A percentile compares a stretch with the other conserved stretches of the same genome.
phyloP scores from a whole-genome alignment of 1,284 basidiomycete genomes.

The Tilletiaria anomala region DNA sequence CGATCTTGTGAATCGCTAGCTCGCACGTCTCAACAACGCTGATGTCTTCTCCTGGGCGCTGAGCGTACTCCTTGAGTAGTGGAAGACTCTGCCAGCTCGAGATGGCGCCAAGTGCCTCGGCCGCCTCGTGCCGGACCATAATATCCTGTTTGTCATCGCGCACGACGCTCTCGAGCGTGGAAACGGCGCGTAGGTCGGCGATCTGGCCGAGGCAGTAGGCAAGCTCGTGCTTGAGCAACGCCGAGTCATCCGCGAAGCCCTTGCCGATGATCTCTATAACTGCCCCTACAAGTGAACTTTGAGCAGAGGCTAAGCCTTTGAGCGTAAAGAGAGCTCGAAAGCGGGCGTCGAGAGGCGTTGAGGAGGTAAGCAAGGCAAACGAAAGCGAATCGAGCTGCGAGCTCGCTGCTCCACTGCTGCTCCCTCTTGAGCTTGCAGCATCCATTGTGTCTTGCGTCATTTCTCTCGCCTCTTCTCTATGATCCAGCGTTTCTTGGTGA shows the following conservation, averaged over 20 bases:
- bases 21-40: constrained; percentile 93
- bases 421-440: too few relatives aligned
- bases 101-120: constrained; percentile 94
- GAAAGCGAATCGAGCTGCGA: background rate
- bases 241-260: constrained; percentile 73
- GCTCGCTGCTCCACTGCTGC: too few relatives aligned
- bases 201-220: constrained; percentile 96
- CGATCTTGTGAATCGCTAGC: constrained; percentile 86
- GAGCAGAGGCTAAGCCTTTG: constrained; percentile 58
- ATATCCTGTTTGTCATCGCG: constrained; percentile 58
- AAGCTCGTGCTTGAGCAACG: constrained; percentile 88
- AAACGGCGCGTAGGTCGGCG: constrained; percentile 57
- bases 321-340: constrained; percentile 88
- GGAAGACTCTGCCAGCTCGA: constrained; percentile 53
- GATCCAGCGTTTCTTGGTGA: too few relatives aligned
- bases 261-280: constrained; percentile 64
- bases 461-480: too few relatives aligned
- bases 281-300: background rate
- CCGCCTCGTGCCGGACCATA: constrained; percentile 98
- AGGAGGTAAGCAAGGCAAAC: constrained; percentile 43
- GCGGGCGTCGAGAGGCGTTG: constrained; percentile 66
- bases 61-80: constrained; percentile 58
- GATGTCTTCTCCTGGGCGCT: constrained; percentile 53
- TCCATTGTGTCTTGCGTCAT: too few relatives aligned
- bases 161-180: constrained; percentile 63